phyloP scores from a whole-genome alignment of 1,139 yeast species.

The Pichia sp. region DNA sequence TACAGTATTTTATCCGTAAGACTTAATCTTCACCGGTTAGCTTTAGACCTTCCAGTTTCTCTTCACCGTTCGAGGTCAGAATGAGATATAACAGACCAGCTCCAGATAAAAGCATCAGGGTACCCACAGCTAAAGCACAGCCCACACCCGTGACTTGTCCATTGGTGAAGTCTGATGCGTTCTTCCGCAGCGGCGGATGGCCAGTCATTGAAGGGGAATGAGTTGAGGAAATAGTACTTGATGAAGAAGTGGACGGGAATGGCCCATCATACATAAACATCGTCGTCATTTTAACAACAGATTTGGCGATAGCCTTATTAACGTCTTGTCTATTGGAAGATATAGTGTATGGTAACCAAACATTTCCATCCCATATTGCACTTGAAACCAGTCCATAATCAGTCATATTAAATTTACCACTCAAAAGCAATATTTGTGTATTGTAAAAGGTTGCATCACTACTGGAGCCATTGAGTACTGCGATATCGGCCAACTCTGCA shows the following conservation, averaged over 20 bases:
- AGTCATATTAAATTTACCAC: constrained; percentile 55
- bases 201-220: constrained; percentile 22
- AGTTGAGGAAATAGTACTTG: constrained; percentile 12
- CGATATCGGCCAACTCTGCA: constrained; percentile 40
- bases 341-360: constrained; percentile 67
- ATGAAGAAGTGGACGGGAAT: constrained; percentile 21
- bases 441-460: constrained; percentile 35
- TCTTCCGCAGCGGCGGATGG: constrained; percentile 17
- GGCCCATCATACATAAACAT: constrained; percentile 29
- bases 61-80: constrained; percentile 42
- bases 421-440: constrained; percentile 48
- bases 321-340: constrained; percentile 28
- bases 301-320: constrained; percentile 33
- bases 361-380: constrained; percentile 64
- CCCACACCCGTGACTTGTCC: constrained; percentile 89
- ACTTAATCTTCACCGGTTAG: constrained; percentile 53
- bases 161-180: constrained; percentile 33
- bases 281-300: constrained; percentile 33
- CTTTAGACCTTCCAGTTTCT: constrained; percentile 25
- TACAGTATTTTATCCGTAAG: constrained; percentile 47
- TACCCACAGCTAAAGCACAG: constrained; percentile 81
- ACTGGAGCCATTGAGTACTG: constrained; percentile 35
- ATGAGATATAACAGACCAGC: constrained; percentile 55
- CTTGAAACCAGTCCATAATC: constrained; percentile 59
- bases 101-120: constrained; percentile 63